Base-by-base conservation (phyloP, 2,329 filamentous ascomycete species). In the Penicillium sp. region DNA sequence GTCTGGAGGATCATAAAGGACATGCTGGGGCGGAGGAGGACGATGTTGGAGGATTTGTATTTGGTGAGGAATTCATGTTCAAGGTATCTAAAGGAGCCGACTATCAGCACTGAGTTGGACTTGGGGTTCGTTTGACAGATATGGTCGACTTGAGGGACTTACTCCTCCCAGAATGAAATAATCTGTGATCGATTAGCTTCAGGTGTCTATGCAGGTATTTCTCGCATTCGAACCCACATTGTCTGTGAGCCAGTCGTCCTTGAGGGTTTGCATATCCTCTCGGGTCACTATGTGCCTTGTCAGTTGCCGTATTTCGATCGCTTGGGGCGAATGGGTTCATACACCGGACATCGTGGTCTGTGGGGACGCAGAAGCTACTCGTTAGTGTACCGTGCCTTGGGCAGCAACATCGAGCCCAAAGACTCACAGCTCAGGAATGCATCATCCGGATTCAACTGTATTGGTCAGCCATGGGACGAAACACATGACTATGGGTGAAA, bases 121-220 rank as follows among this genome's bases (percentile, higher is more conserved):
- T 27, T 31, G 42, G 28, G 33, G 18, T 23, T 25, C 12, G 15
- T 18, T 18, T 18, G 15, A 18, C 27, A 35, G 37, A 2, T 20
- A n/a, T 18, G 28, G 31, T 43, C 41, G 52, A n/a, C 4, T 44
- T 6, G 27, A 42, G 42, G 31, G 25, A 70, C 75, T 61, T 83
- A 95, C 80, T 97, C 92, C 79, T 97, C 88, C 92, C 93, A 98
- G 68, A 98, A 97, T 44, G 89, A 86, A 59, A 98, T 97, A 61
- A 90, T 91, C 88, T 92, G 60, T 40, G 44, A 59, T 38, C 29
- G 29, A 46, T 70, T 52, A 62, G 57, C 59, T 56, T 67, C 62
- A 28, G 29, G 43, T 45, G 20, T 47, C 27, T 23, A 52, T 46
- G 38, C 29, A 47, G 18, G 31, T 46, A 39, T 24, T 40, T 40